Conservation (phyloP, 2,329 filamentous ascomycete genomes). For the Paracoccidioides lutzii region DNA sequence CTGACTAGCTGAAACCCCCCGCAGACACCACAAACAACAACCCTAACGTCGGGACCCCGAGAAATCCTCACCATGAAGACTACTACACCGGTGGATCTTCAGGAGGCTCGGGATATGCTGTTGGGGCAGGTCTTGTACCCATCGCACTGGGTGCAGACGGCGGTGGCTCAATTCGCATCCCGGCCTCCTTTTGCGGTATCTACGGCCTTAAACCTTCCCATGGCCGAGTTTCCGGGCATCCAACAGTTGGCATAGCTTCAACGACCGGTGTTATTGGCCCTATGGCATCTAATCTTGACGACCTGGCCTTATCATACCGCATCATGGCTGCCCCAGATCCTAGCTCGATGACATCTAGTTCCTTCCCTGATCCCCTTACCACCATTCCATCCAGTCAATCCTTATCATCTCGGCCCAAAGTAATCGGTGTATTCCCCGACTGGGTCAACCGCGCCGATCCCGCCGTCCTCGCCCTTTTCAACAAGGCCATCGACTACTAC, state of each 20-base stretch:
- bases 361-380: constrained; percentile 44
- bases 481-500: constrained; percentile 47
- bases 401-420: constrained; percentile 31
- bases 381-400: constrained; percentile 34
- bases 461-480: constrained; percentile 48
- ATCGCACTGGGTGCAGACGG: constrained; percentile 60
- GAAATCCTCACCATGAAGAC: constrained; percentile 60
- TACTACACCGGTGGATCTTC: constrained; percentile 78
- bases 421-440: constrained; percentile 55
- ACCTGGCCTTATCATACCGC: constrained; percentile 72
- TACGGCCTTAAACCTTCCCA: constrained; percentile 74
- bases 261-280: constrained; percentile 60
- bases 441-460: constrained; percentile 61
- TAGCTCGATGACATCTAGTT: constrained; percentile 44
- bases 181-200: constrained; percentile 61
- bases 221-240: constrained; percentile 50
- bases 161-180: constrained; percentile 63
- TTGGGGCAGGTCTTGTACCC: constrained; percentile 60
- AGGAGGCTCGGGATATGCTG: constrained; percentile 59
- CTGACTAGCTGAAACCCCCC: neutral
- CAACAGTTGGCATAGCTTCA: constrained; percentile 45
- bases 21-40: constrained; percentile 73
- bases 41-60: constrained; percentile 56
- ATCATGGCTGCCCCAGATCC: constrained; percentile 63
- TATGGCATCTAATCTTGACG: constrained; percentile 60